Base-by-base conservation (phyloP, 2,329 filamentous ascomycete genomes). In the Colletotrichum sp. region DNA sequence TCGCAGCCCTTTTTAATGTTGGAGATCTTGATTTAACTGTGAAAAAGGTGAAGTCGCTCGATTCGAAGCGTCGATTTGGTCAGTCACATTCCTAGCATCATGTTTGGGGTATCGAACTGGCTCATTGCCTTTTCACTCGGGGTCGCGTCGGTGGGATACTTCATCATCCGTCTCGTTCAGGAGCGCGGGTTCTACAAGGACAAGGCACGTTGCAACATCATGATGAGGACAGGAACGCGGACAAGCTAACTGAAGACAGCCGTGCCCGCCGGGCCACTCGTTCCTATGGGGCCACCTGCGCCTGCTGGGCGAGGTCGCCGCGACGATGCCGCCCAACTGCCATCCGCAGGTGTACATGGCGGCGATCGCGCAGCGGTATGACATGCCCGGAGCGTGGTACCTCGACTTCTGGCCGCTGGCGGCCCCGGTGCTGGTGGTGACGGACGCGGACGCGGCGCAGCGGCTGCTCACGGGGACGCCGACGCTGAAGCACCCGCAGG, bases 351-450 rank as follows among this genome's bases (percentile, higher is more conserved):
- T 62, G 16, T 76, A 75, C 66, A 70, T 77, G 30, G 80, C 80
- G 16, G 71, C 78, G 34, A 74, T 80, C 18, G 70, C 78, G 8
- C 74, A 77, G 12, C 76, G 76, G 28, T 74, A 77, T 18, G 66
- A 78, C 10, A 75, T 84, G 12, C 79, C 81, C 1, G 81, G 81
- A 16, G 79, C 83, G 10, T 80, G 81, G 48, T 83, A 83, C 55
- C 75, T 83, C 55, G 82, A 83, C 61, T 21, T 81, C 5, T 81
- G 79, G 34, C 80, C 81, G n/a, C 75, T 83, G 18, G 77, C 76
- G 21, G 77, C 77, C 26, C 70, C 77, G 13, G 79, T 81, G 30
- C 75, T 79, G 30, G 73, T 81, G n/a, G 55, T 83, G 21, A 72
- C 78, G 8, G 79, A 79, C 4, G 80, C 81, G 3, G 78, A 78